phyloP scores from a whole-genome alignment of 139 green algal genomes.

The Microglena sp. region DNA sequence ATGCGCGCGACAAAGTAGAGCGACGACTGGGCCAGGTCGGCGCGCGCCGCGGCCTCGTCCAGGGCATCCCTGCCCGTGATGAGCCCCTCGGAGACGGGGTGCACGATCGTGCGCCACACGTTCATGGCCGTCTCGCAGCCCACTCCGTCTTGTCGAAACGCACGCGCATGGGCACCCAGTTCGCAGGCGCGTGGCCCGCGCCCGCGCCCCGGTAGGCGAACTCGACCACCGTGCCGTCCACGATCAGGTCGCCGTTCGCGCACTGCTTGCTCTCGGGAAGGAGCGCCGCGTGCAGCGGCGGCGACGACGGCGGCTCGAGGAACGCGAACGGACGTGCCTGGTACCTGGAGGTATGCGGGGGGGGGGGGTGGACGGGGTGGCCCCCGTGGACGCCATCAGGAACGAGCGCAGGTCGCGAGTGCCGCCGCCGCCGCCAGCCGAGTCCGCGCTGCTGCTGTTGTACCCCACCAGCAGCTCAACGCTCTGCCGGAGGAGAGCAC shows the following conservation, averaged over 20 bases:
- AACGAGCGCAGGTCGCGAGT: not conserved
- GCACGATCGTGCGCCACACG: not conserved
- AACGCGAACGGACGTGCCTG: not conserved
- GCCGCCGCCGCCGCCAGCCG: not conserved
- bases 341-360: too few relatives aligned
- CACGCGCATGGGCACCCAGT: conserved; percentile 3
- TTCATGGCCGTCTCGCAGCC: not conserved
- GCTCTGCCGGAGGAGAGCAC: too few relatives aligned
- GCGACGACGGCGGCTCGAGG: not conserved
- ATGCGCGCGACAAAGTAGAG: not conserved
- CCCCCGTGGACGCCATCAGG: too few relatives aligned
- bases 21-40: not conserved
- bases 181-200: too few relatives aligned
- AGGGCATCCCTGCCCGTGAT: not conserved
- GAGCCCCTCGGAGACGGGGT: not conserved
- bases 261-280: not conserved
- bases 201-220: too few relatives aligned
- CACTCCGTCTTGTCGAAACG: conserved; percentile 1
- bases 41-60: not conserved
- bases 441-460: too few relatives aligned
- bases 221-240: conserved; percentile 4
- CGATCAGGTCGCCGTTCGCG: conserved; percentile 3
- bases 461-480: too few relatives aligned
- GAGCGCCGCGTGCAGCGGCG: not conserved
- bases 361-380: too few relatives aligned